Evolutionary conservation across 305 asterid genomes (phyloP), one percentile per base, ranked within the genome.

Genomic region (Solanum hybrid): DNA sequence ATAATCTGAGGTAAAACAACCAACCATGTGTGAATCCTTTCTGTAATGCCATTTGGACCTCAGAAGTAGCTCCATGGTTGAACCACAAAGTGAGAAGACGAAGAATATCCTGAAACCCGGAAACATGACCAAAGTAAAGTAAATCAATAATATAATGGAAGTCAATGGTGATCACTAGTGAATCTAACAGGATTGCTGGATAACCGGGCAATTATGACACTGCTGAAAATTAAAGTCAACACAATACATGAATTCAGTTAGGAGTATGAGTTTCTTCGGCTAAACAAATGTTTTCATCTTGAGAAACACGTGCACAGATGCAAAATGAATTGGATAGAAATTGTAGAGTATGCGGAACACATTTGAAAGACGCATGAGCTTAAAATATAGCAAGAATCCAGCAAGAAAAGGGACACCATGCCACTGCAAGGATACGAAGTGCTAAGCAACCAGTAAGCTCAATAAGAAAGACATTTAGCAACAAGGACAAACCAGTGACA

Each of bases 1-100:
- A 98, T 98, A 91, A 98, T 98, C 94, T 97, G 99, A 74, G 99
- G 99, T 92, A 98, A 95, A 90, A 98, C 99, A 93, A 95, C 99
- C 97, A 98, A 91, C 99, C 99, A 98, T 64, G 99, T 24, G 96
- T 92, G 94, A 97, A 97, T 86, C 99, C 99, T 92, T 89, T 96
- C 94, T 98, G 97, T 89, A 98, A 89, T 90, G 99, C 99, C 95
- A 89, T 92, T 98, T 98, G 99, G 90, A 98, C 99, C 91, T 97
- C 99, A 88, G 98, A 90, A 89, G 98, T 96, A 94, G 98, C 94
- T 87, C 99, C 99, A 93, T 98, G 98, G 95, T 98, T 98, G 96
- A 96, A 98, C 99, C 99, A 98, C 92, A 98, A 92, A 91, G 99
- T 98, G 75, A 98, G 98, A 91, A 98, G 99, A 73, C 98, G 98